phyloP scores from a whole-genome alignment of 768 basidiomycete species.

The Amanita fuliginea region DNA sequence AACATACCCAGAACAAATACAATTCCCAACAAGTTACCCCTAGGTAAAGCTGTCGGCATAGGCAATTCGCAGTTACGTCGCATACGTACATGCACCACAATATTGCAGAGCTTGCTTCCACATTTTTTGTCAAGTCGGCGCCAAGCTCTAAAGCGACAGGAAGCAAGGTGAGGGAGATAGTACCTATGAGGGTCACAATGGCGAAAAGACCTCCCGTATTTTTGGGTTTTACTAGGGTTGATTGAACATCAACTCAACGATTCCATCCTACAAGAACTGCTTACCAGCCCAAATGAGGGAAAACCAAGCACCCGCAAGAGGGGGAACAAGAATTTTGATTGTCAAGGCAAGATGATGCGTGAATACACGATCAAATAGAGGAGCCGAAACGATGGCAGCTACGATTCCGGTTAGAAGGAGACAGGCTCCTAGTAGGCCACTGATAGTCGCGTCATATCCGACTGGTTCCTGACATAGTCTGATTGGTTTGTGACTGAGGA shows the following conservation, averaged over 20 bases:
- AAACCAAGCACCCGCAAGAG: slow-evolving; percentile 55
- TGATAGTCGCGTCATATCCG: slow-evolving; percentile 57
- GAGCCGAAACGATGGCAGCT: slow-evolving; percentile 55
- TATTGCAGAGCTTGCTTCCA: slow-evolving; percentile 65
- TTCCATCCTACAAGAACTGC: slow-evolving; percentile 8
- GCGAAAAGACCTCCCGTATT: slow-evolving; percentile 51
- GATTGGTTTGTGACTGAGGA: not conserved
- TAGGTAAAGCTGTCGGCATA: slow-evolving; percentile 13
- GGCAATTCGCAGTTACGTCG: not conserved
- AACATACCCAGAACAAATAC: slow-evolving; percentile 49
- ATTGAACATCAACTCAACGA: slow-evolving; percentile 13
- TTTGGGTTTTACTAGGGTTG: slow-evolving; percentile 41
- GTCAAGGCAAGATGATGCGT: slow-evolving; percentile 59
- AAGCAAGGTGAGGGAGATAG: slow-evolving; percentile 54
- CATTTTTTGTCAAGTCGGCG: slow-evolving; percentile 70
- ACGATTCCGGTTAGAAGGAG: slow-evolving; percentile 63
- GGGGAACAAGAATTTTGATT: slow-evolving; percentile 47
- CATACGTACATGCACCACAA: slow-evolving; percentile 63
- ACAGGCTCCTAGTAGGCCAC: slow-evolving; percentile 60
- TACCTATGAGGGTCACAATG: slow-evolving; percentile 60
- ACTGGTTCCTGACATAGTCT: slow-evolving; percentile 41
- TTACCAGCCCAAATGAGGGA: slow-evolving; percentile 76
- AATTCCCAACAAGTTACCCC: slow-evolving; percentile 57
- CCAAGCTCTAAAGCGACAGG: slow-evolving; percentile 71
- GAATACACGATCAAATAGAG: slow-evolving; percentile 72